Base-by-base conservation (phyloP, 768 basidiomycete genomes). In the Trametes coccinea region DNA sequence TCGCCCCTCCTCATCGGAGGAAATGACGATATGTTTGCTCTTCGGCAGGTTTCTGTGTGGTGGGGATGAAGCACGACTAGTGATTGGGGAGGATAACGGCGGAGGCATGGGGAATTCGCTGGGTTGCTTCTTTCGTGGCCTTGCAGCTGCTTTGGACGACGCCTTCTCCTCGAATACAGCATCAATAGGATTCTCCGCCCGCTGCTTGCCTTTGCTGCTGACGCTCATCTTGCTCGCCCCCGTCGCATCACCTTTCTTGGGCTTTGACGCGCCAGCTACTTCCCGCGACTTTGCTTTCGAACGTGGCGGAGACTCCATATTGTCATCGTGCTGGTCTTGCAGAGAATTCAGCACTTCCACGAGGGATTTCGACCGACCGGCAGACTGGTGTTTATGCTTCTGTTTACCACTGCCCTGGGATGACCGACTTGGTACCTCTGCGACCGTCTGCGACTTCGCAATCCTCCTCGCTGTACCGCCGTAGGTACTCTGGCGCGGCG, bases 81-180 rank as follows among this genome's bases (percentile, higher is more conserved):
- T 40, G 1, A 43, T 31, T 0, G 63, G 62, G 14, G 66, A 66
- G 0, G 66, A 67, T 1, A 59, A 48, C 2, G 63, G 63, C 9
- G 63, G 60, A 5, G 53, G 51, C 56, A 56, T 58, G 0, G 63
- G 58, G 49, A 64, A 65, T 1, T 51, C 57, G 41, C 43, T 52
- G 16, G 22, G 22, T 5, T 2, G 8, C 29, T 41, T 45, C 40
- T 37, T 53, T 5, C n/a, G 9, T 9, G 27, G 22, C 46, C 29
- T 27, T 2, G 37, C 29, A 14, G 49, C 48, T 3, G 31, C 37
- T 33, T 16, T 46, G 11, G 60, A 63, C 31, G 65, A 59, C n/a
- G 51, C 30, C 5, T 34, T 33, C 5, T 56, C 54, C 11, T 13
- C 41, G 11, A 59, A 61, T 6, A 63, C 30, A 0, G 53, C 50